Evolutionary conservation across 2,329 filamentous ascomycete genomes (phyloP).

Genomic region (Davidsoniella eucalypti): DNA sequence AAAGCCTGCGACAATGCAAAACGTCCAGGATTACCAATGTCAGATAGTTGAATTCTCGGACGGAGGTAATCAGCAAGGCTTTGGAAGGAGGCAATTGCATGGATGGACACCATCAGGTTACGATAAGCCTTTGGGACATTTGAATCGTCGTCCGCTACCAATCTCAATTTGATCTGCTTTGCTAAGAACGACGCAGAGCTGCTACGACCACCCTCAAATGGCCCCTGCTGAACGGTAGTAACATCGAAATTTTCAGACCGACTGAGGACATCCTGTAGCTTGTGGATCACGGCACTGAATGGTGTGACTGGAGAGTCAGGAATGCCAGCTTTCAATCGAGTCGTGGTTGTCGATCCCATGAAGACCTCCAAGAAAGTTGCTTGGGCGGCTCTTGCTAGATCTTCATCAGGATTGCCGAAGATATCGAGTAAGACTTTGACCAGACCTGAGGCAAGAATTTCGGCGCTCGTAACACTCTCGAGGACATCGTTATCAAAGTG

Average conservation of each 20-base stretch:
- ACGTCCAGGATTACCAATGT: slow-evolving; percentile 34
- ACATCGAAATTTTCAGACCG: slow-evolving; percentile 97
- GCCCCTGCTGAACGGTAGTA: slow-evolving; percentile 83
- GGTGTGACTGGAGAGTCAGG: slow-evolving; percentile 60
- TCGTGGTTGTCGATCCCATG: slow-evolving; percentile 59
- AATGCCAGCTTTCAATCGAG: slow-evolving; percentile 46
- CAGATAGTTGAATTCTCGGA: slow-evolving; percentile 46
- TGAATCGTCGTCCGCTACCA: slow-evolving; percentile 78
- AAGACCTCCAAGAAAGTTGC: slow-evolving; percentile 82
- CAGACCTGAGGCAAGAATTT: slow-evolving; percentile 78
- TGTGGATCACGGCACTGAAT: slow-evolving; percentile 81
- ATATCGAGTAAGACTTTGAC: slow-evolving; percentile 70
- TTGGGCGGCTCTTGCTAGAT: slow-evolving; percentile 49
- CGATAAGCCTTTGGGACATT: slow-evolving; percentile 76
- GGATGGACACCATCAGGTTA: slow-evolving; percentile 96
- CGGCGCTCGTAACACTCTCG: slow-evolving; percentile 88
- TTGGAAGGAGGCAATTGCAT: slow-evolving; percentile 96
- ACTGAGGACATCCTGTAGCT: slow-evolving; percentile 89
- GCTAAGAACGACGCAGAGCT: slow-evolving; percentile 91
- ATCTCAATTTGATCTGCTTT: slow-evolving; percentile 79
- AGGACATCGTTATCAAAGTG: slow-evolving; percentile 82
- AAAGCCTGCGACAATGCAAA: slow-evolving; percentile 51
- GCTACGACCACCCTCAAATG: slow-evolving; percentile 75
- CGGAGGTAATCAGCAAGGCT: slow-evolving; percentile 89
- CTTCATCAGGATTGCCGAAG: slow-evolving; percentile 55